Base-by-base conservation (phyloP, 257 asterid species). In the Primulina huaijiensis region DNA sequence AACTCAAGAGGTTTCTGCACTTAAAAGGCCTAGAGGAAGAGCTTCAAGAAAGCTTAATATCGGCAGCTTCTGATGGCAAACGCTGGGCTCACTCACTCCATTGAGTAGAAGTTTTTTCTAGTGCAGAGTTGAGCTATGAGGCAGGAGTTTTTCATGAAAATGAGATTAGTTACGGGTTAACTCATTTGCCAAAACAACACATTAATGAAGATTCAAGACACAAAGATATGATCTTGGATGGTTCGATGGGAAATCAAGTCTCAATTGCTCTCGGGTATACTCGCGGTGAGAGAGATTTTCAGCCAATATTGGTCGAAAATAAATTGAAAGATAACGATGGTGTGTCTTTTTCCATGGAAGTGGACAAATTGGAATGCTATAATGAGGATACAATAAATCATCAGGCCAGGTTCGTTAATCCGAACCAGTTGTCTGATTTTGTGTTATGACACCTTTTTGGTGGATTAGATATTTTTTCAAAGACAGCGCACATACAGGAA, bases 201-300 rank as follows among this genome's bases (percentile, higher is more conserved):
- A 43, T 62, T 75, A 38, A 17, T 72, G 27, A 63, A 77, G 56
- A 76, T 71, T 55, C 66, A 67, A 14, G 77, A 67, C 62, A 79
- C 12, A 57, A 65, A 40, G 70, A 67, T 60, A 73, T 83, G 68
- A 62, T 75, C 76, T 68, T 65, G 16, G 62, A 75, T 38, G 76
- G 74, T 35, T 14, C 74, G 0, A 72, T 37, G 53, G 74, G 78
- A 64, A 70, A 66, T 63, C 87, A 76, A 67, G 86, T 87, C 11
- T 85, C 94, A 5, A 89, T 87, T 31, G 89, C 90, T 8, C 83
- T 87, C 1, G 89, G 89, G 23, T 69, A 85, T 75, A 83, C 77
- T 67, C 76, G 78, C 40, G 60, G 74, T 37, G 79, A 78, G 72
- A 67, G 75, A 37, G 84, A 74, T 34, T 43, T 69, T 55, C 74